Percentiles rank a stretch among this genome's conserved stretches.
phyloP scores from a whole-genome alignment of 2,329 filamentous ascomycete species.

The Beauveria pseudobassiana region DNA sequence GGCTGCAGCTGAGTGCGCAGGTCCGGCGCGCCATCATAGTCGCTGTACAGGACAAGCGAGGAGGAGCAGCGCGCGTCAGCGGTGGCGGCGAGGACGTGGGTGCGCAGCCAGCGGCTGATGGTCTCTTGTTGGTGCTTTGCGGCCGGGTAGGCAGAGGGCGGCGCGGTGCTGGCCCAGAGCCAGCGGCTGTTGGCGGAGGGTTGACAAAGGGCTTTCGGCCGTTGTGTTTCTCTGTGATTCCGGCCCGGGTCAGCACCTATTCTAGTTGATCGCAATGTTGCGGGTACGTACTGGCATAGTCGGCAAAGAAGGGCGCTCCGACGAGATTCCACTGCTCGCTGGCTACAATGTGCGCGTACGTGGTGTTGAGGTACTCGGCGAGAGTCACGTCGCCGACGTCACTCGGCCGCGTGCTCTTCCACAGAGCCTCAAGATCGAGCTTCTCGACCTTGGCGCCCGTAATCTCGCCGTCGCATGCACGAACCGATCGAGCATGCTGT shows the following conservation, averaged over 20 bases:
- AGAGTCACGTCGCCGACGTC: neutral
- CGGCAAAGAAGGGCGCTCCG: conserved; percentile 7
- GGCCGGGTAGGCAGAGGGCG: conserved; percentile 10
- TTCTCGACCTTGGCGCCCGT: conserved; percentile 1
- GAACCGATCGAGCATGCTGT: neutral
- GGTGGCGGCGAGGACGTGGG: conserved; percentile 18
- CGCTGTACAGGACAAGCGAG: conserved; percentile 22
- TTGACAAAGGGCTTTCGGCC: conserved; percentile 9
- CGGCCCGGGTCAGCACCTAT: neutral
- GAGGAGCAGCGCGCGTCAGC: conserved; percentile 21
- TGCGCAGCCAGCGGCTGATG: conserved; percentile 26
- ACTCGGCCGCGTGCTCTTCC: neutral
- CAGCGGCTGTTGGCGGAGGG: conserved; percentile 4
- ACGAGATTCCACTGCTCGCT: conserved; percentile 4
- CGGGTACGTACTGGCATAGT: neutral
- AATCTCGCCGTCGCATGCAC: neutral
- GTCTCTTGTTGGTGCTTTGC: conserved; percentile 25
- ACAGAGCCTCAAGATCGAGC: conserved; percentile 3
- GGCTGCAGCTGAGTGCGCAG: conserved; percentile 17
- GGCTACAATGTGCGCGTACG: neutral
- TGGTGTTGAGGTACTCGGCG: neutral
- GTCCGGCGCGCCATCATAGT: conserved; percentile 7
- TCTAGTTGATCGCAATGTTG: neutral
- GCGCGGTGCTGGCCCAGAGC: neutral
- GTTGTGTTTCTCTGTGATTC: neutral